Evolutionary conservation across 1,284 basidiomycete genomes (phyloP).

Genomic region (Ustilago curta): DNA sequence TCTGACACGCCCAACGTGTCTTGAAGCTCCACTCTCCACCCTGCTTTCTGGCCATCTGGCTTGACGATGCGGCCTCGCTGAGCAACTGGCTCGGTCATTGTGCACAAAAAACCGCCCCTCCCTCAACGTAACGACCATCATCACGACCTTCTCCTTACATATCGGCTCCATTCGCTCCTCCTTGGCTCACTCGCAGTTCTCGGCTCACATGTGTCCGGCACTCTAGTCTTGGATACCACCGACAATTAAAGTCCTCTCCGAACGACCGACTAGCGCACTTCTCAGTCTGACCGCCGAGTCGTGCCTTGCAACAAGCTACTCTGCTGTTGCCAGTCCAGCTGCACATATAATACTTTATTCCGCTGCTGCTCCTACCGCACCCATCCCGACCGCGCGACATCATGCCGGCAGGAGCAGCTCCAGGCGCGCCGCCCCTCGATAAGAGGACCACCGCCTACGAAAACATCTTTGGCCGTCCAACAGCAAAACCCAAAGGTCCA

Average conservation of each 20-base stretch:
- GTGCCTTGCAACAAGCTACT: neutral
- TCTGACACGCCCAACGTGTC: neutral
- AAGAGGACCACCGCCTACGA: slow-evolving; percentile 66
- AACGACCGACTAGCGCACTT: neutral
- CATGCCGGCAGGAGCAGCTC: slow-evolving; percentile 49
- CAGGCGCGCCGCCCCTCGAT: slow-evolving; percentile 51
- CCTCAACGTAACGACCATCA: slow-evolving; percentile 5
- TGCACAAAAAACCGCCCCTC: neutral
- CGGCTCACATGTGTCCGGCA: neutral
- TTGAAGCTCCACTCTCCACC: neutral
- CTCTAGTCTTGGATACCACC: neutral
- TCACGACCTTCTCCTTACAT: neutral
- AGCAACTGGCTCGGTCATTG: neutral
- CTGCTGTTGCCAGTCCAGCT: neutral
- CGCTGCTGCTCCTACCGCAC: slow-evolving; percentile 24
- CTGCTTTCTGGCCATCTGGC: neutral
- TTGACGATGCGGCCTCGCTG: slow-evolving; percentile 7
- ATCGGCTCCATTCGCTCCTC: neutral
- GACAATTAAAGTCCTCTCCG: neutral
- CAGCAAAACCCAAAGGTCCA: slow-evolving; percentile 60
- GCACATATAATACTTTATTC: too few relatives aligned
- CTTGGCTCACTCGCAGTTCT: neutral
- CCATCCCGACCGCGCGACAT: slow-evolving; percentile 7
- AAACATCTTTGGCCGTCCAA: slow-evolving; percentile 65
- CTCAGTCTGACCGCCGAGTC: neutral